These are phyloP conservation scores for Tilletia walkeri DNA, from an alignment of 1,284 basidiomycete species.

Conservation along the genomic window DNA sequence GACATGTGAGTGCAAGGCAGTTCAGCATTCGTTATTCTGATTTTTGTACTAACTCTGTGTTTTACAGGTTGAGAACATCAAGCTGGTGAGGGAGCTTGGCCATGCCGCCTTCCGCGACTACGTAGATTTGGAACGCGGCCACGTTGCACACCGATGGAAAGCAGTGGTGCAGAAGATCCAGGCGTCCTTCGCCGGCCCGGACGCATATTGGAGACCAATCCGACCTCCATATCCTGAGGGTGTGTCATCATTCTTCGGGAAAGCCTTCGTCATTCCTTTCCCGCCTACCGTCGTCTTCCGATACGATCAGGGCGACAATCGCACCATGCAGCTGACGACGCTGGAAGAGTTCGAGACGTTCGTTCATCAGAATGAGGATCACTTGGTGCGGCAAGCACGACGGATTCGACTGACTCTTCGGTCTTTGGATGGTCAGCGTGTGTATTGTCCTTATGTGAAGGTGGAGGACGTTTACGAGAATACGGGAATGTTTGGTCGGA, in stretches of 20 bases:
- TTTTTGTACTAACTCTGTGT: not conserved
- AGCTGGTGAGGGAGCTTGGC: constrained; percentile 60
- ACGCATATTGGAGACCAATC: constrained; percentile 40
- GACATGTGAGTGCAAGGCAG: constrained; percentile 60
- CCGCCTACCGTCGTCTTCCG: constrained; percentile 67
- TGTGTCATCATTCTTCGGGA: constrained; percentile 53
- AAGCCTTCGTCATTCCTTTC: constrained; percentile 77
- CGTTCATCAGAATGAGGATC: constrained; percentile 66
- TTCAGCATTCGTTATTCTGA: not conserved
- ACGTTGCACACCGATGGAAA: constrained; percentile 25
- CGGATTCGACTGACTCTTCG: constrained; percentile 68
- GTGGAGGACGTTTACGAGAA: constrained; percentile 53
- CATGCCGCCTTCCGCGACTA: constrained; percentile 27
- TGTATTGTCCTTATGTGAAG: constrained; percentile 67
- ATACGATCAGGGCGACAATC: constrained; percentile 65
- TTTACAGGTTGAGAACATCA: constrained; percentile 67
- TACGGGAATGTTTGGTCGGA: constrained; percentile 57
- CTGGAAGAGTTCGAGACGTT: constrained; percentile 65
- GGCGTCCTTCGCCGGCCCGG: constrained; percentile 43
- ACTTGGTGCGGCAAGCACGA: constrained; percentile 62
- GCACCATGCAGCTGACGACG: constrained; percentile 60
- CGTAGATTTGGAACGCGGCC: constrained; percentile 29
- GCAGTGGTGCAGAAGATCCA: constrained; percentile 37
- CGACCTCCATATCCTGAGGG: constrained; percentile 37
- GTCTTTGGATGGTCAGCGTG: constrained; percentile 67